phyloP scores from a whole-genome alignment of 2,329 filamentous ascomycete species.

The Aspergillus tanneri region DNA sequence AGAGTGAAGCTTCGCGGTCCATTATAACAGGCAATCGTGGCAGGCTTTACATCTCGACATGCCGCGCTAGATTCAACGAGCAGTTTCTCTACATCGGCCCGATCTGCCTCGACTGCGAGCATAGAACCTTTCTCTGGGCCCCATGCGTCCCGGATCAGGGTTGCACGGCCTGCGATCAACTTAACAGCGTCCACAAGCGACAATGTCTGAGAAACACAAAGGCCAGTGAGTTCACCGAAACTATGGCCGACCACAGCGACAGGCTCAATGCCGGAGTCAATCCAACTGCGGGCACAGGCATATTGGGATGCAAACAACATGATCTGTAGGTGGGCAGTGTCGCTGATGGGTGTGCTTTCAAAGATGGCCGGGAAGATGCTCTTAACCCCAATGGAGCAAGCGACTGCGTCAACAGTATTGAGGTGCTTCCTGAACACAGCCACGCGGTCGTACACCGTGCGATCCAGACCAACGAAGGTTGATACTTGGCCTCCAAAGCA shows the following conservation, averaged over 20 bases:
- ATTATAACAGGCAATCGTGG: slow-evolving; percentile 51
- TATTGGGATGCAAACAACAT: too few species aligned
- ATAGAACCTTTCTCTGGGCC: slow-evolving; percentile 35
- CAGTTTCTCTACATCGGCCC: slow-evolving; percentile 21
- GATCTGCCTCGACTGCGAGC: slow-evolving; percentile 36
- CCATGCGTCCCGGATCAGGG: slow-evolving; percentile 34
- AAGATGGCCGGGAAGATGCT: slow-evolving; percentile 32
- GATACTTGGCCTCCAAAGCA: slow-evolving; percentile 42
- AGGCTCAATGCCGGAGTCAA: too few species aligned
- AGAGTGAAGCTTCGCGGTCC: slow-evolving; percentile 46
- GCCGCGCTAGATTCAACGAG: slow-evolving; percentile 7
- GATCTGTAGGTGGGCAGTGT: too few species aligned
- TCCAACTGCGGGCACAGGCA: too few species aligned
- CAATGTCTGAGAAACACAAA: too few species aligned
- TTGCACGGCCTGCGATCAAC: slow-evolving; percentile 31
- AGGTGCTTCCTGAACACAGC: slow-evolving; percentile 32
- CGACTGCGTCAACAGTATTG: slow-evolving; percentile 33
- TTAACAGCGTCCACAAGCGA: slow-evolving; percentile 31
- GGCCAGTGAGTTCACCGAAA: too few species aligned
- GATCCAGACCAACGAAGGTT: slow-evolving; percentile 23
- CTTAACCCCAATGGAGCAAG: slow-evolving; percentile 23
- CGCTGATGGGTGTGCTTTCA: slow-evolving; percentile 4
- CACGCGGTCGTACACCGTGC: slow-evolving; percentile 27
- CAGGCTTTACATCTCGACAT: neutral
- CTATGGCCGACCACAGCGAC: too few species aligned